phyloP scores from a whole-genome alignment of 495 filamentous ascomycete genomes.

The Sordaria brevicollis region DNA sequence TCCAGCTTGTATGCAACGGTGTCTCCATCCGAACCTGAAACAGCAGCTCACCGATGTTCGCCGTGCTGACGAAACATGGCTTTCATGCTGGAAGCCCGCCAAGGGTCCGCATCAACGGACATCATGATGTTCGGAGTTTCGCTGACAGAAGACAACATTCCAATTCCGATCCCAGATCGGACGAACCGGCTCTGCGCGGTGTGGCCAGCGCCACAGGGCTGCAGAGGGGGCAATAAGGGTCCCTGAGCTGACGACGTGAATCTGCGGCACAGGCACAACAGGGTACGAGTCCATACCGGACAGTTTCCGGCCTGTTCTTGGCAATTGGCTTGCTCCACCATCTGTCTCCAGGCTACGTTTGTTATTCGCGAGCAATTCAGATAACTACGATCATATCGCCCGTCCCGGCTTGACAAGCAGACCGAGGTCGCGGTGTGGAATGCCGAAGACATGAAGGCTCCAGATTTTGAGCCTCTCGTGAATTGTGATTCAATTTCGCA shows the following conservation, averaged over 20 bases:
- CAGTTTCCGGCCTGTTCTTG: neutral
- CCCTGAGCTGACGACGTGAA: neutral
- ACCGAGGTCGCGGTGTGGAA: neutral
- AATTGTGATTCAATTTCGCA: neutral
- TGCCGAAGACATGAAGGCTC: neutral
- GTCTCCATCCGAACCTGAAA: neutral
- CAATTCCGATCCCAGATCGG: neutral
- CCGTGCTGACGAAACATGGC: neutral
- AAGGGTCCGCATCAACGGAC: neutral
- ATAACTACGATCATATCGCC: neutral
- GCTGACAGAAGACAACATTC: neutral
- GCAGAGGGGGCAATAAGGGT: neutral
- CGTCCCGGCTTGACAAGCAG: neutral
- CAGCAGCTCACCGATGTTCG: neutral
- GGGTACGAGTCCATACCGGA: neutral
- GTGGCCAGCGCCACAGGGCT: neutral
- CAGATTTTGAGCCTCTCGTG: neutral
- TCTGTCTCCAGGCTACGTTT: neutral
- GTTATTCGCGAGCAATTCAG: neutral
- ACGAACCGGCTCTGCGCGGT: neutral
- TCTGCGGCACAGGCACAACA: too few species aligned
- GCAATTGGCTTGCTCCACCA: neutral
- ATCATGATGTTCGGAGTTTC: neutral
- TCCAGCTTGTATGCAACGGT: neutral
- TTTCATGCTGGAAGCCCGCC: neutral